Percentiles rank a stretch among this genome's conserved stretches.
These are phyloP conservation scores for Fusarium sp. DNA, from an alignment of 2,329 filamentous ascomycete species.

Conservation along the genomic window DNA sequence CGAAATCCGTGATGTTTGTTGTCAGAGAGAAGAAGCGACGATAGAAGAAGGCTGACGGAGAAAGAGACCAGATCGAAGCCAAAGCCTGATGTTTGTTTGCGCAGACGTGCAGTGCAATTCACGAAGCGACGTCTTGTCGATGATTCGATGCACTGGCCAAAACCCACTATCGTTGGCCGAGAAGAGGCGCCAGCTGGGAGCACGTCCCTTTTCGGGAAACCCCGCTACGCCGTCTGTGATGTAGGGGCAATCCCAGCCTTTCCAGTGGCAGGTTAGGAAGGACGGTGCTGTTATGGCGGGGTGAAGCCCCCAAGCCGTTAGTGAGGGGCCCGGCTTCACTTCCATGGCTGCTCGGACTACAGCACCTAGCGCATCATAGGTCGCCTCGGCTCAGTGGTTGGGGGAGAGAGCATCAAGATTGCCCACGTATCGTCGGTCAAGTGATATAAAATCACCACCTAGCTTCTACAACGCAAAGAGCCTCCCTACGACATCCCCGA, in stretches of 20 bases:
- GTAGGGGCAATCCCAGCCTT: conserved; percentile 1
- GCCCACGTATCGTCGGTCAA: conserved; percentile 9
- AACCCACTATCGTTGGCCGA: conserved; percentile 36
- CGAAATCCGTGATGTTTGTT: not conserved
- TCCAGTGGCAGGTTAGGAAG: not conserved
- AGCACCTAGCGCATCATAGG: conserved; percentile 34
- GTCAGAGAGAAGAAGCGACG: not conserved
- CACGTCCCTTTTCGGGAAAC: conserved; percentile 29
- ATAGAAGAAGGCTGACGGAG: conserved; percentile 6
- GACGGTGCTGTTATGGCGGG: conserved; percentile 29
- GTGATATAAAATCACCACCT: conserved; percentile 24
- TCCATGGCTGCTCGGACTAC: not conserved
- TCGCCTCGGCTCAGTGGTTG: conserved; percentile 40
- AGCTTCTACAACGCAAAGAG: conserved; percentile 17
- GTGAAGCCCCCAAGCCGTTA: conserved; percentile 22
- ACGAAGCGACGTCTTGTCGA: conserved; percentile 42
- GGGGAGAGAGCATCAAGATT: conserved; percentile 23
- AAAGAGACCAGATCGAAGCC: conserved; percentile 35
- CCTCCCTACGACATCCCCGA: conserved; percentile 10
- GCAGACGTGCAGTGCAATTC: conserved; percentile 39
- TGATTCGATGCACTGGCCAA: conserved; percentile 48
- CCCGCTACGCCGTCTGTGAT: conserved; percentile 26
- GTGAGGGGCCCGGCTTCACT: conserved; percentile 23
- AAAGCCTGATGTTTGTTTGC: conserved; percentile 34
- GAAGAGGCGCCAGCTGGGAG: conserved; percentile 39